Percentiles rank a stretch among this genome's conserved stretches.
Evolutionary conservation across 2,329 filamentous ascomycete genomes (phyloP).

Genomic region (Pyrenophora tritici-repentis): DNA sequence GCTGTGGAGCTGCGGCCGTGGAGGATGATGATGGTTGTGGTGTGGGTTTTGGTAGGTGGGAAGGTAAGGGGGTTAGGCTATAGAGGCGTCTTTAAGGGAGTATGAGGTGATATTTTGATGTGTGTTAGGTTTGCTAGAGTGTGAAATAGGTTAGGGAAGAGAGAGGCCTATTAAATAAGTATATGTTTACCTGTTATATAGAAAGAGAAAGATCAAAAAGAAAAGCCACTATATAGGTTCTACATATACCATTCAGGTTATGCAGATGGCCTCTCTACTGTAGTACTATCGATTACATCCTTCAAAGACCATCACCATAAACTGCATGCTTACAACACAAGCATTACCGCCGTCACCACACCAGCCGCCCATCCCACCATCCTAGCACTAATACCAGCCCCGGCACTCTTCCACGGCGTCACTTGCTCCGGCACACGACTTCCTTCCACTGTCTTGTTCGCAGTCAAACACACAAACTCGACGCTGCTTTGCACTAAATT

Average conservation of each 20-base stretch:
- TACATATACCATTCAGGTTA: neutral
- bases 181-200: too few relatives aligned
- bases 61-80: too few relatives aligned
- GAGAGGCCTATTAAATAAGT: too few relatives aligned
- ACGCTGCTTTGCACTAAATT: neutral
- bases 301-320: neutral
- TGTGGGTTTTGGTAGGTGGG: too few relatives aligned
- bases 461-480: slow-evolving; percentile 3
- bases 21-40: too few relatives aligned
- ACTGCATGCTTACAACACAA: slow-evolving; percentile 1
- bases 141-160: too few relatives aligned
- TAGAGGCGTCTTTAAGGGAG: too few relatives aligned
- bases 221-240: too few relatives aligned
- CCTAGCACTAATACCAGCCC: slow-evolving; percentile 2
- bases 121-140: too few relatives aligned
- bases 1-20: too few relatives aligned
- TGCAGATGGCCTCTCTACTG: neutral
- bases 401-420: slow-evolving; percentile 1
- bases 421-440: neutral
- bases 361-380: slow-evolving; percentile 4
- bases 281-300: slow-evolving; percentile 1
- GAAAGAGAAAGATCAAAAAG: too few relatives aligned
- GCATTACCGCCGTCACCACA: slow-evolving; percentile 1
- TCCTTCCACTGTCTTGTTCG: neutral
- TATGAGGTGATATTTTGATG: too few relatives aligned